Percentiles rank a stretch among this genome's conserved stretches.
These are phyloP conservation scores for Schizosaccharomyces octosporus DNA, from an alignment of 805 yeast genomes.

Conservation along the genomic window DNA sequence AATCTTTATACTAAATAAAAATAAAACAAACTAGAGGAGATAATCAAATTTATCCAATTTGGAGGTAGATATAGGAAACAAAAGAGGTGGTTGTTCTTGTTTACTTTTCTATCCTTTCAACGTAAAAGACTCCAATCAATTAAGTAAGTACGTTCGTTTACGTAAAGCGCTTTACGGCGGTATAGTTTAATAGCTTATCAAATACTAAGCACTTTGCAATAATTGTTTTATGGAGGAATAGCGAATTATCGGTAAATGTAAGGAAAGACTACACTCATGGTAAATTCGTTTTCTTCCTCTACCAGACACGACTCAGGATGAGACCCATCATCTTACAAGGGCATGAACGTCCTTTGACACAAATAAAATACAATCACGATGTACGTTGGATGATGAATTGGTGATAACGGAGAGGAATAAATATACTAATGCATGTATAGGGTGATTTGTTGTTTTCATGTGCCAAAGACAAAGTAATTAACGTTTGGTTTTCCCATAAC, in stretches of 20 bases:
- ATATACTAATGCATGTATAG: slow-evolving; percentile 24
- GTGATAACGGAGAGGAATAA: neutral
- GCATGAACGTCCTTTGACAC: slow-evolving; percentile 93
- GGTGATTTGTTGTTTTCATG: slow-evolving; percentile 85
- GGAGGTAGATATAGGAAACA: too few relatives aligned
- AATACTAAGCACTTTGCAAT: too few relatives aligned
- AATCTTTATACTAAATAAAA: too few relatives aligned
- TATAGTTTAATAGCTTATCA: too few relatives aligned
- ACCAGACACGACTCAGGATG: slow-evolving; percentile 16
- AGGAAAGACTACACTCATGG: neutral
- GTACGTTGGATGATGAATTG: neutral
- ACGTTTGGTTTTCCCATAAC: slow-evolving; percentile 75
- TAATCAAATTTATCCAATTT: too few relatives aligned
- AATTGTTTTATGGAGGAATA: too few relatives aligned
- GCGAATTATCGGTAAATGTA: neutral
- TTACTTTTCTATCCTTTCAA: too few relatives aligned
- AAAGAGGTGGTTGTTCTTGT: too few relatives aligned
- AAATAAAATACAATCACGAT: slow-evolving; percentile 12
- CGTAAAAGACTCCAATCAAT: too few relatives aligned
- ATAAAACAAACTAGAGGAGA: too few relatives aligned
- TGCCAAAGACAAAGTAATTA: slow-evolving; percentile 53
- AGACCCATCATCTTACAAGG: slow-evolving; percentile 46
- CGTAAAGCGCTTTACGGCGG: too few relatives aligned
- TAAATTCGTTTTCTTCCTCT: neutral
- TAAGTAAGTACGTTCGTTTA: too few relatives aligned